Conservation (phyloP, 2,329 filamentous ascomycete species). For the Monilinia vaccinii-corymbosi region DNA sequence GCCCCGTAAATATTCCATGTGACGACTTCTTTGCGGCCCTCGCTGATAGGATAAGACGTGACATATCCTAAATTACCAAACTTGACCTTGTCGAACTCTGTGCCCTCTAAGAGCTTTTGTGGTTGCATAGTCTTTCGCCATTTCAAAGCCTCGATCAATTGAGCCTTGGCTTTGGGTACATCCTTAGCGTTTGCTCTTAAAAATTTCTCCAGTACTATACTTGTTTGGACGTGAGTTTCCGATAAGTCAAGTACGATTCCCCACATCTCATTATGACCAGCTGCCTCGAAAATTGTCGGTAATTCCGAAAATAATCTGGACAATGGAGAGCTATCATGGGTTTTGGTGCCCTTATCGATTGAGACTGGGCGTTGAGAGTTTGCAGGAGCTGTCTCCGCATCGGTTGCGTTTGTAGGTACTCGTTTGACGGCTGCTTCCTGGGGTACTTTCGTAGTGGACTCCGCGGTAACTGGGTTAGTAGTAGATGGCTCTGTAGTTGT, state of each 20-base stretch:
- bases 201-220: slow-evolving; percentile 86
- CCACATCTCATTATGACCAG: slow-evolving; percentile 73
- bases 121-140: slow-evolving; percentile 78
- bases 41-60: slow-evolving; percentile 52
- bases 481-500: neutral
- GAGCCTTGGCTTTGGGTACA: slow-evolving; percentile 61
- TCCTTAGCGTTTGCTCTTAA: slow-evolving; percentile 81
- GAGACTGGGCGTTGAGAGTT: slow-evolving; percentile 1
- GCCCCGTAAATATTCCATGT: slow-evolving; percentile 93
- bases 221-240: slow-evolving; percentile 56
- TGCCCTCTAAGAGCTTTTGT: slow-evolving; percentile 51
- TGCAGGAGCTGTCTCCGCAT: neutral
- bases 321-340: slow-evolving; percentile 32
- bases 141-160: slow-evolving; percentile 68
- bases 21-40: slow-evolving; percentile 50
- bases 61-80: slow-evolving; percentile 77
- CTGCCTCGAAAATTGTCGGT: slow-evolving; percentile 44
- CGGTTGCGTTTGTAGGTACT: neutral
- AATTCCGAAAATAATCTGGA: slow-evolving; percentile 49
- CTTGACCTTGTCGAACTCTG: slow-evolving; percentile 55
- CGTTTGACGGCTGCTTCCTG: slow-evolving; percentile 2
- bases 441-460: neutral
- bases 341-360: slow-evolving; percentile 7
- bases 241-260: slow-evolving; percentile 55
- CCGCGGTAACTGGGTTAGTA: neutral